These are phyloP conservation scores for Volutella citrinella DNA, from an alignment of 2,329 filamentous ascomycete species.

Conservation along the genomic window DNA sequence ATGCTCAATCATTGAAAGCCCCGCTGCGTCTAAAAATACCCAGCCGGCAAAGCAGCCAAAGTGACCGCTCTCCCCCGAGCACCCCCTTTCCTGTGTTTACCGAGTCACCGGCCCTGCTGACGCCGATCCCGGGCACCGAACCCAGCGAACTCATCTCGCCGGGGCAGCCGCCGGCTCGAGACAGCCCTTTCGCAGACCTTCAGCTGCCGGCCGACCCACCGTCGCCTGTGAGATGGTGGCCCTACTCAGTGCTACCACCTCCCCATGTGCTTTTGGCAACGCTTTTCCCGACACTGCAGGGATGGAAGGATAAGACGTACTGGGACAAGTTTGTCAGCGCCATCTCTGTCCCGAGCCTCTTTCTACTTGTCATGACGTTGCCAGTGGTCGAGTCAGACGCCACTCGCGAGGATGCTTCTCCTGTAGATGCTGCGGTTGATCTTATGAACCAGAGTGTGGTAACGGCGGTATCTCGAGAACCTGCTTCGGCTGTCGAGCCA, in stretches of 20 bases:
- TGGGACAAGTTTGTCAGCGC: constrained; percentile 81
- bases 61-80: constrained; percentile 45
- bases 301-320: constrained; percentile 78
- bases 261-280: constrained; percentile 69
- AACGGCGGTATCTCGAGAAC: constrained; percentile 35
- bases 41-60: constrained; percentile 39
- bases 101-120: constrained; percentile 52
- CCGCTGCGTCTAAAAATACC: constrained; percentile 47
- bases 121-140: constrained; percentile 38
- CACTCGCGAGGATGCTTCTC: constrained; percentile 39
- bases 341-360: constrained; percentile 84
- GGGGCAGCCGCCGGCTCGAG: constrained; percentile 39
- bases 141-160: constrained; percentile 54
- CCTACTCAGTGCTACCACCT: constrained; percentile 68
- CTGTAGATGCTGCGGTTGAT: constrained; percentile 27
- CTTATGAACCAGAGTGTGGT: constrained; percentile 28
- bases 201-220: constrained; percentile 35
- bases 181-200: constrained; percentile 46
- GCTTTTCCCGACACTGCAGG: constrained; percentile 82
- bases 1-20: constrained; percentile 11
- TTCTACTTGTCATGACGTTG: constrained; percentile 83
- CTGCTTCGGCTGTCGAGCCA: constrained; percentile 30
- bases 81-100: constrained; percentile 68
- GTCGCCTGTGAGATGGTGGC: constrained; percentile 72
- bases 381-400: constrained; percentile 80